Evolutionary conservation across 2,329 filamentous ascomycete genomes (phyloP), one percentile per base, ranked within the genome.

Genomic region (Diaporthe citrichinensis): DNA sequence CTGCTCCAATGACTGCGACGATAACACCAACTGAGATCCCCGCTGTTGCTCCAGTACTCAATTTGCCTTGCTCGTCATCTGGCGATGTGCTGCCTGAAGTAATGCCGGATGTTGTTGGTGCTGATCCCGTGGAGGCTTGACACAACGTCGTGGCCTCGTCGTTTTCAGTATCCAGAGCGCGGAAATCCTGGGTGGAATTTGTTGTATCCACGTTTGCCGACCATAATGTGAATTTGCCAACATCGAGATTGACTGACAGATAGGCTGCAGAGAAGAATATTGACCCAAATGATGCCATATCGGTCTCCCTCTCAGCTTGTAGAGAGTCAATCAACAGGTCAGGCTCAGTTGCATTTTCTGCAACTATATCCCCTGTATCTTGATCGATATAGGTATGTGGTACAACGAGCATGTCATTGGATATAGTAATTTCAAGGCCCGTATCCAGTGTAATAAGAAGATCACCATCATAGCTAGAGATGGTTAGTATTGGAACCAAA

Each of bases 221-320:
- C 72, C 72, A 74, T 15, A 74, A n/a, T 41, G 41, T 74, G 65
- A 74, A 74, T 12, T 53, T 57, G 10, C 62, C 72, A 9, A 41
- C 62, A n/a, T 71, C 72, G 34, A 59, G 31, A 46, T 74, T 74
- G 36, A 71, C 72, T 31, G 67, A 51, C 12, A 71, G 41, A 51
- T 74, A 74, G 31, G 53, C 62, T 28, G 72, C 62, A 51, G 53
- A 59, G 61, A 74, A 71, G 72, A 59, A 59, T 10, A 59, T 6
- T n/a, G 31, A 39, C 20, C 57, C 57, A 39, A 59, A 59, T 15
- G 23, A 4, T 23, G 57, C 57, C 57, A 59, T 59, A 15, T 59
- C 8, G 28, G 9, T 39, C 34, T 36, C 34, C 9, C 23, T 39
- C 3, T n/a, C 34, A 39, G 12, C 34, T 39, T 59, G 57, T 36